Base-by-base conservation (phyloP, 441 rosid species). In the Euphorbia schlechtendalii region DNA sequence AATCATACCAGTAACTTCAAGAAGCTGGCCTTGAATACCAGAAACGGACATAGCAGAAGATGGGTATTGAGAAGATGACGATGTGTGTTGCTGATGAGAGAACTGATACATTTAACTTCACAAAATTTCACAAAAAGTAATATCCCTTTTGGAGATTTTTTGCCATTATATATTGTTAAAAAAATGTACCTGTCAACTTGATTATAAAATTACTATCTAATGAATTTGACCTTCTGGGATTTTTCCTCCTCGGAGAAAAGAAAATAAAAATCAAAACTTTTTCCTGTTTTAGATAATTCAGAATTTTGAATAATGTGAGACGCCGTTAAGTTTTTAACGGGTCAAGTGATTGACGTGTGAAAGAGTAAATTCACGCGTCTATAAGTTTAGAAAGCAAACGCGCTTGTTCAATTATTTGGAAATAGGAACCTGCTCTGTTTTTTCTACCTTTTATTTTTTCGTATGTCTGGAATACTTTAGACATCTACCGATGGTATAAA, bases 21-120 rank as follows among this genome's bases (percentile, higher is more conserved):
- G 89, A 76, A 81, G 73, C 58, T 86, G 96, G 74, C 94, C 90
- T 72, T 85, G 96, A 59, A 88, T 81, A 65, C 89, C 80, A 54
- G 81, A 60, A 69, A 79, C 68, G 72, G 80, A 72, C 83, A 78
- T 77, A 55, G 76, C 2, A 45, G 52, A 27, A 53, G 60, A 68
- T 3, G 67, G 43, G 56, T 59, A 32, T 2, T 9, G 17, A 43
- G 24, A 63, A 56, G 43, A 52, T 17, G 51, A 32, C 3, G 60
- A 48, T 11, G 41, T 52, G 0, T 25, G 28, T 8, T 2, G 56
- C 12, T 43, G 32, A 27, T 41, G 32, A 5, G 49, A 36, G 13
- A 22, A 67, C 6, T 38, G 27, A 14, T 52, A 14, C 59, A 49
- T n/a, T 46, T 41, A 41, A 30, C 34, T 61, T 25, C n/a, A 4